Percentiles rank a stretch among this genome's conserved stretches.
phyloP scores from a whole-genome alignment of 257 asterid species.

The Scutellaria galericulata region DNA sequence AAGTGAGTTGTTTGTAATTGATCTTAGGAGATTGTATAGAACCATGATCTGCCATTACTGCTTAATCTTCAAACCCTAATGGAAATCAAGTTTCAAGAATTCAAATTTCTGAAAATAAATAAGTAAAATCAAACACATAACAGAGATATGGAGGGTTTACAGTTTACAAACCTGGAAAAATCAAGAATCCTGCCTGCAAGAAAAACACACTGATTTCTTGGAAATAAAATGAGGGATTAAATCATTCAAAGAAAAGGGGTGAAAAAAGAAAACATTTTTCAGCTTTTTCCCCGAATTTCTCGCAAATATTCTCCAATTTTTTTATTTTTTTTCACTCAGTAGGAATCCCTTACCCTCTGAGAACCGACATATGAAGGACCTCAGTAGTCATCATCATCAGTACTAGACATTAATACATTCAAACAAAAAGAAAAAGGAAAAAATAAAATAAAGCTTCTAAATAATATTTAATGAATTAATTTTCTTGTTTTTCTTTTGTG shows the following conservation, averaged over 20 bases:
- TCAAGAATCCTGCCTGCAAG: not conserved
- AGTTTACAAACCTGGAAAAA: slow-evolving; percentile 38
- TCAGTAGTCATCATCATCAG: slow-evolving; percentile 60
- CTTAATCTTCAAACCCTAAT: slow-evolving; percentile 31
- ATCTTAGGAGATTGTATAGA: slow-evolving; percentile 45
- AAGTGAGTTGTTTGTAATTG: slow-evolving; percentile 43
- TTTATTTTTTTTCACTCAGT: not conserved
- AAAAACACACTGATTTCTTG: slow-evolving; percentile 26
- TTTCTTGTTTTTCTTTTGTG: not conserved
- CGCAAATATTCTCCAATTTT: slow-evolving; percentile 40
- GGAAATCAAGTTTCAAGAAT: slow-evolving; percentile 16
- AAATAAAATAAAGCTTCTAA: slow-evolving; percentile 31
- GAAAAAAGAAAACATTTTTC: slow-evolving; percentile 14
- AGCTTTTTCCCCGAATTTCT: slow-evolving; percentile 54
- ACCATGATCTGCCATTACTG: slow-evolving; percentile 63
- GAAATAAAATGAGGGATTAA: not conserved
- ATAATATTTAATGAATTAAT: slow-evolving; percentile 22
- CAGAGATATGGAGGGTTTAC: not conserved
- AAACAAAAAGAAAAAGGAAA: slow-evolving; percentile 39
- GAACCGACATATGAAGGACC: slow-evolving; percentile 55
- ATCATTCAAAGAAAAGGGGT: not conserved
- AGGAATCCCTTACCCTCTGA: slow-evolving; percentile 42
- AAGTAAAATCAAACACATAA: not conserved
- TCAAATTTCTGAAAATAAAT: not conserved
- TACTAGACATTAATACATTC: slow-evolving; percentile 40